Base-by-base conservation (phyloP, 2,329 filamentous ascomycete species). In the Ceratocystis eucalypticola region DNA sequence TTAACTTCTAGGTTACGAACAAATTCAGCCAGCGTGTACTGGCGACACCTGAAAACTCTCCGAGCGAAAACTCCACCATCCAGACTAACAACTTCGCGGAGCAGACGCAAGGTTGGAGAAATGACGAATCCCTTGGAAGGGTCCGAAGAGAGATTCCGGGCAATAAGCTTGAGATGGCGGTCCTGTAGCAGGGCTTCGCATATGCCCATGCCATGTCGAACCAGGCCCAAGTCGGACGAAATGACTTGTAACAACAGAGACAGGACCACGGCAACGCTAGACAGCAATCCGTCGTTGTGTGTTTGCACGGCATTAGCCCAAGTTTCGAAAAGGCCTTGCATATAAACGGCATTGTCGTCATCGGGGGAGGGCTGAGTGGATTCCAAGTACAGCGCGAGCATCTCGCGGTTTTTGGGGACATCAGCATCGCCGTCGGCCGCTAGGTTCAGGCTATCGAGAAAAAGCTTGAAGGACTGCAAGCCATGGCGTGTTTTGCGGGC, bases 81-180 rank as follows among this genome's bases (percentile, higher is more conserved):
- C 69, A 96, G 88, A 65, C 81, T 85, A 17, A 90, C 84, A n/a
- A 92, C 82, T 76, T 99, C 93, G 64, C 87, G 89, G 68, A 99
- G 81, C 64, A 99, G 78, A 66, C 93, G 86, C 67, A 99, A 77
- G 28, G 89, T 92, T 0, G 94, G 93, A 2, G 91, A 94, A 68
- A 96, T 92, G 67, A 97, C 79, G 74, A 89, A 91, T 48, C 91
- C 91, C 73, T 95, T 96, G 61, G 85, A 82, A 74, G 91, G 92
- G 28, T 89, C 87, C 0, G 89, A 85, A 2, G 89, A 87, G 20
- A 97, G 77, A 68, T 90, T 91, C 68, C 87, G 86, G 41, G 89
- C 86, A 28, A 97, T 77, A 2, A 96, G 82, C 71, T 92, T 90
- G 69, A 92, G 80, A 70, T 96, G 90, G 30, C 87, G 84, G 69